Evolutionary conservation across 108 stramenopile species (phyloP), one percentile per base, ranked within the genome.

Genomic region (Poteriospumella lacustris): DNA sequence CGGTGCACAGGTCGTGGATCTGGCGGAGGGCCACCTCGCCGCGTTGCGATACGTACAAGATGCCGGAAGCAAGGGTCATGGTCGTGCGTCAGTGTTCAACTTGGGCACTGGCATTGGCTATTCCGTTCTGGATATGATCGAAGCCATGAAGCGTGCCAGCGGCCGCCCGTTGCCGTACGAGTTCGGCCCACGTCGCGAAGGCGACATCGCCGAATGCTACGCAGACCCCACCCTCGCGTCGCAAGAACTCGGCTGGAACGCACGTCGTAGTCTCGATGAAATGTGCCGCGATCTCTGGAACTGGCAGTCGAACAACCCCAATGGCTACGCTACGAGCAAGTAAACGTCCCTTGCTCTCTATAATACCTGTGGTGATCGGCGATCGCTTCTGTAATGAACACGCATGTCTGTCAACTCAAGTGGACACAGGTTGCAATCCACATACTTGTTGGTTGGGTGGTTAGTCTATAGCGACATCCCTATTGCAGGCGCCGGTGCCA

Each of bases 271-370:
- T 67, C 76, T 99, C 39, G 92, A 97, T 42, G 96, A 97, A 59
- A 96, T 96, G 96, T 94, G 93, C 78, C 67, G 83, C 59, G 96
- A 97, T 83, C 76, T 93, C 58, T 99, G 98, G 98, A 82, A 84
- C 47, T 99, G 98, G 98, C 96, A 97, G 85, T 86, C 88, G 67
- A 84, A 91, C 42, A 97, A 99, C 85, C 98, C 98, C 2, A 91
- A 94, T 76, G 98, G 98, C 38, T 98, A 79, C 39, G 15, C 60
- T 24, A 24, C 60, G 15, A 9, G 15, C 47, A 52, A 52, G 47
- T 52, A 52, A 19, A 52, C 9, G 19, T 9, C 47, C 9, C 47
- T 52, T n/a, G n/a, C n/a, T n/a, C n/a, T n/a, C n/a, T n/a, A n/a
- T n/a, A n/a, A n/a, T n/a, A n/a, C n/a, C n/a, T n/a, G n/a, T n/a